phyloP scores from a whole-genome alignment of 768 basidiomycete genomes.

The Clitopilus hobsonii region DNA sequence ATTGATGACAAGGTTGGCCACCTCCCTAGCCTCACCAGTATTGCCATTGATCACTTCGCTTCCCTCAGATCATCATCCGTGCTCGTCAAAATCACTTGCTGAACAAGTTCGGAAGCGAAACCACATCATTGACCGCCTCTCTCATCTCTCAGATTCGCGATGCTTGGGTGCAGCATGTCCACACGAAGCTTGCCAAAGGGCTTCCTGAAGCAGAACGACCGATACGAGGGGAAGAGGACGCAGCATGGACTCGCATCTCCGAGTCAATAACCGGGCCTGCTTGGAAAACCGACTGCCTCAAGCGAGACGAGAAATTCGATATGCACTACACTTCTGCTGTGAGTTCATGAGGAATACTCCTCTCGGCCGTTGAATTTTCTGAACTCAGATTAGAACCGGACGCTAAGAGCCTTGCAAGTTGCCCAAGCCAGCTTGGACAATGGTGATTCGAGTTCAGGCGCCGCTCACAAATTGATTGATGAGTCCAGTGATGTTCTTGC shows the following conservation, averaged over 20 bases:
- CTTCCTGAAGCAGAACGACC: constrained; percentile 48
- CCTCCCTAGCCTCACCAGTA: not conserved
- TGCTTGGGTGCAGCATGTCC: constrained; percentile 66
- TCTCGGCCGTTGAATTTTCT: constrained; percentile 11
- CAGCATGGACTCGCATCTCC: constrained; percentile 50
- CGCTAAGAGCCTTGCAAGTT: constrained; percentile 44
- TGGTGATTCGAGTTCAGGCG: constrained; percentile 34
- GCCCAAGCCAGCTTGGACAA: constrained; percentile 41
- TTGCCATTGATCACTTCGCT: not conserved
- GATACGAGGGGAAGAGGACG: constrained; percentile 42
- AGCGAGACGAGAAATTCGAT: constrained; percentile 86
- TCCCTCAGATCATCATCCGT: constrained; percentile 82
- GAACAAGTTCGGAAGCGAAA: constrained; percentile 54
- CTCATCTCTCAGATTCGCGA: constrained; percentile 52
- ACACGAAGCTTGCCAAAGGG: constrained; percentile 59
- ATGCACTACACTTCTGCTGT: constrained; percentile 84
- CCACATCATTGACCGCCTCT: constrained; percentile 46
- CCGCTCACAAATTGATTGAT: constrained; percentile 59
- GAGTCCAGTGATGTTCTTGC: constrained; percentile 76
- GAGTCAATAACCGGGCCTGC: constrained; percentile 44
- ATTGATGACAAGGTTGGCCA: constrained; percentile 92
- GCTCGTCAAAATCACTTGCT: constrained; percentile 79
- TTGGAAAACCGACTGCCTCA: constrained; percentile 70
- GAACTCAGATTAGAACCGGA: constrained; percentile 36
- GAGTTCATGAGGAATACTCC: constrained; percentile 24